phyloP scores from a whole-genome alignment of 768 basidiomycete genomes.

The Dentipellis sp. region DNA sequence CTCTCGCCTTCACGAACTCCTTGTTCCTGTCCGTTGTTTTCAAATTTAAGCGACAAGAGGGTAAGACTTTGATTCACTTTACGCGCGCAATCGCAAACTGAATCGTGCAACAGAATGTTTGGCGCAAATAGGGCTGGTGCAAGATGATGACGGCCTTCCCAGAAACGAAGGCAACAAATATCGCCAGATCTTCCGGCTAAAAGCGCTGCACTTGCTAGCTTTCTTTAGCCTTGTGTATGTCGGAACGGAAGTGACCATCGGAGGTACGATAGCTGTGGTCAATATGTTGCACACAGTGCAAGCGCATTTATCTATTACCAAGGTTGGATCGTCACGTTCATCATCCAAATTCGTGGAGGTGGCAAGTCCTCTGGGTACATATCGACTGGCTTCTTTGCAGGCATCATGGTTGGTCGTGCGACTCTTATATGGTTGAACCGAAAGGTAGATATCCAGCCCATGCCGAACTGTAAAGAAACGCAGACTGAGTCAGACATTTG shows the following conservation, averaged over 20 bases:
- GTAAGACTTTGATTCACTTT: conserved; percentile 19
- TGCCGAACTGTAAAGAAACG: no score
- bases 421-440: conserved; percentile 39
- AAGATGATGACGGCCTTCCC: neutral
- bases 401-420: conserved; percentile 46
- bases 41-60: conserved; percentile 21
- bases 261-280: neutral
- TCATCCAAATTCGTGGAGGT: conserved; percentile 33
- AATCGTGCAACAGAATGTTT: conserved; percentile 18
- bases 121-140: neutral
- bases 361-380: conserved; percentile 39
- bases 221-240: conserved; percentile 37
- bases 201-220: conserved; percentile 36
- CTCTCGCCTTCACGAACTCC: conserved; percentile 18
- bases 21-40: conserved; percentile 19
- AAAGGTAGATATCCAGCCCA: neutral
- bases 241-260: conserved; percentile 38
- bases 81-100: no score
- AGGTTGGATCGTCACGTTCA: conserved; percentile 49
- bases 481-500: no score
- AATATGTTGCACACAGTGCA: no score
- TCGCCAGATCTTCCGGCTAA: conserved; percentile 15
- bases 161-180: neutral
- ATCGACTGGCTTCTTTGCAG: conserved; percentile 36
- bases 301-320: no score